These are phyloP conservation scores for Colletotrichum costaricense DNA, from an alignment of 2,329 filamentous ascomycete species.

Conservation along the genomic window DNA sequence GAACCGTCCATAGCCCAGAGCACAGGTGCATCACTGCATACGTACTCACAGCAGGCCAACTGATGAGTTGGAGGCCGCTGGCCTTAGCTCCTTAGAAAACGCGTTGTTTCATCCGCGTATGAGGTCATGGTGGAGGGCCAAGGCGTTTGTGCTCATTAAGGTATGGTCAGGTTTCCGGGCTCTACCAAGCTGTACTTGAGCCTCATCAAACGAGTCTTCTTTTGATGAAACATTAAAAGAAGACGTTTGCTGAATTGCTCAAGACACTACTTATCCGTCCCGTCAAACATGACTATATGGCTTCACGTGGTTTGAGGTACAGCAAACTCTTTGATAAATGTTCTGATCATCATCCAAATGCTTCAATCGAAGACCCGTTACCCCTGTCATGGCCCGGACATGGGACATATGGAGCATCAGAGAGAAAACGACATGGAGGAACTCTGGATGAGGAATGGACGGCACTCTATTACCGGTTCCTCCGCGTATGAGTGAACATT, in stretches of 20 bases:
- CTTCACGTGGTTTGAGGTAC: background rate
- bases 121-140: constrained; percentile 35
- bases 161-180: background rate
- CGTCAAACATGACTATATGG: background rate
- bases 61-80: constrained; percentile 4
- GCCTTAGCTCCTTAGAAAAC: constrained; percentile 4
- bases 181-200: constrained; percentile 14
- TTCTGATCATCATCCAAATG: background rate
- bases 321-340: background rate
- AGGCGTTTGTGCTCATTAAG: constrained; percentile 3
- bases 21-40: too few species aligned
- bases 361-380: background rate
- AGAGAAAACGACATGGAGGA: background rate
- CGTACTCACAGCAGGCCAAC: background rate
- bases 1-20: background rate
- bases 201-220: constrained; percentile 4
- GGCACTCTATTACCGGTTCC: background rate
- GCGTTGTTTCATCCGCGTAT: constrained; percentile 34
- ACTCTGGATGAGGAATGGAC: background rate
- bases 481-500: background rate
- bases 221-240: background rate
- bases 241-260: background rate
- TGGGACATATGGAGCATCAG: background rate
- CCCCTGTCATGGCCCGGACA: background rate
- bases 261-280: too few species aligned